phyloP scores from a whole-genome alignment of 371 early-diverging fungal genomes.

The Saksenaea vasiformis region DNA sequence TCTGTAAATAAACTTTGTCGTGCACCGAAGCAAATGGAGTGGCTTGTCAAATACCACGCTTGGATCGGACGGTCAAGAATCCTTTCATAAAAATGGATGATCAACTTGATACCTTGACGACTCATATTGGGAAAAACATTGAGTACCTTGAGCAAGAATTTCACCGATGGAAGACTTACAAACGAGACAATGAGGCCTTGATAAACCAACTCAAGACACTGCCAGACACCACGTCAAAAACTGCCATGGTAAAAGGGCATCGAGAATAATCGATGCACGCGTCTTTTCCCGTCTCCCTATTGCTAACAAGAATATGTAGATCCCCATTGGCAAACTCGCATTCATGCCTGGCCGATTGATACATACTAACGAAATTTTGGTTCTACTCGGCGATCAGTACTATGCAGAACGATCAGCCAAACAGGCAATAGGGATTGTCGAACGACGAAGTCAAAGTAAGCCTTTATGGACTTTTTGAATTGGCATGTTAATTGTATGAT shows the following conservation, averaged over 20 bases:
- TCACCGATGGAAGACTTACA: constrained; percentile 13
- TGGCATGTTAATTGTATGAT: not conserved
- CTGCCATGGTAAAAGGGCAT: constrained; percentile 21
- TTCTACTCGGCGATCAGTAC: constrained; percentile 88
- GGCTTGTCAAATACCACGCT: too few species aligned
- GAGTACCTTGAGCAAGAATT: constrained; percentile 10
- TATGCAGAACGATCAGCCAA: constrained; percentile 82
- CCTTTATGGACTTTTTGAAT: not conserved
- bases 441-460: constrained; percentile 71
- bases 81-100: not conserved
- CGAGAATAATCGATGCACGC: not conserved
- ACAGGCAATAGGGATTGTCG: constrained; percentile 76
- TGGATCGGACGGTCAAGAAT: too few species aligned
- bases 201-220: constrained; percentile 17
- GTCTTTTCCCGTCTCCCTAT: not conserved
- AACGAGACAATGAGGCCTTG: constrained; percentile 23
- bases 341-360: constrained; percentile 88
- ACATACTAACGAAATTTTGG: constrained; percentile 88
- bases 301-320: constrained; percentile 15
- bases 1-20: constrained; percentile 2
- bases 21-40: too few species aligned
- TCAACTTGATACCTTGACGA: constrained; percentile 14
- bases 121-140: constrained; percentile 10
- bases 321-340: constrained; percentile 76
- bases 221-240: constrained; percentile 18